Conservation (phyloP, 176 grass and related monocot genomes). For the Triticum timopheevii region DNA sequence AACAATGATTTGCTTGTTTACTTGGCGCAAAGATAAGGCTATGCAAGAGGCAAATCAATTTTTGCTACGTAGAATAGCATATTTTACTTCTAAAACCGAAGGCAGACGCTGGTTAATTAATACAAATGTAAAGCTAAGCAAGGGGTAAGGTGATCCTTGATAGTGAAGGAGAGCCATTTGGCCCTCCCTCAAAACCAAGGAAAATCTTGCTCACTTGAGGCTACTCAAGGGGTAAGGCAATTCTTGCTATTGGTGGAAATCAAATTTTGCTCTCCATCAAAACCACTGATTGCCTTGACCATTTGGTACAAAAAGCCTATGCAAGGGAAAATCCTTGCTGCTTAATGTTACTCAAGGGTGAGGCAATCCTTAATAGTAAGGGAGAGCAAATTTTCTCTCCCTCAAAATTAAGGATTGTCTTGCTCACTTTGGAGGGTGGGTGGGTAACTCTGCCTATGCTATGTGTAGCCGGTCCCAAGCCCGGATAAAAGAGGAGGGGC, state of each 20-base stretch:
- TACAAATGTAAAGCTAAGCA: not conserved
- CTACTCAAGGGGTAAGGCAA: not conserved
- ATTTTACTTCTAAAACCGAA: not conserved
- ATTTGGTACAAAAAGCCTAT: not conserved
- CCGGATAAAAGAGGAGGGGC: not conserved
- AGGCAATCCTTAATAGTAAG: not conserved
- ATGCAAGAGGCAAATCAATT: not conserved
- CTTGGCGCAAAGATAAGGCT: not conserved
- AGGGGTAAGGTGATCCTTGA: not conserved
- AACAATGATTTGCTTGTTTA: not conserved
- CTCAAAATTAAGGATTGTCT: not conserved
- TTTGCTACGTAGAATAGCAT: not conserved
- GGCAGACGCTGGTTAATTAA: not conserved
- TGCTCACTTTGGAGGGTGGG: slow-evolving; percentile 6
- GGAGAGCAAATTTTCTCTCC: not conserved
- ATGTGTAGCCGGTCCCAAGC: not conserved
- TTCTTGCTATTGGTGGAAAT: not conserved
- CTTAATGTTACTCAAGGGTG: not conserved
- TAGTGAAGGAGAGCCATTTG: not conserved
- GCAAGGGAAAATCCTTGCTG: not conserved
- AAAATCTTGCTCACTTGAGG: not conserved
- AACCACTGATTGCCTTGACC: not conserved
- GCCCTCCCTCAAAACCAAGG: not conserved
- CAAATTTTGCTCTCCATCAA: not conserved
- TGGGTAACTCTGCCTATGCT: not conserved